phyloP scores from a whole-genome alignment of 2,329 filamentous ascomycete genomes.

The Eutypa lata region DNA sequence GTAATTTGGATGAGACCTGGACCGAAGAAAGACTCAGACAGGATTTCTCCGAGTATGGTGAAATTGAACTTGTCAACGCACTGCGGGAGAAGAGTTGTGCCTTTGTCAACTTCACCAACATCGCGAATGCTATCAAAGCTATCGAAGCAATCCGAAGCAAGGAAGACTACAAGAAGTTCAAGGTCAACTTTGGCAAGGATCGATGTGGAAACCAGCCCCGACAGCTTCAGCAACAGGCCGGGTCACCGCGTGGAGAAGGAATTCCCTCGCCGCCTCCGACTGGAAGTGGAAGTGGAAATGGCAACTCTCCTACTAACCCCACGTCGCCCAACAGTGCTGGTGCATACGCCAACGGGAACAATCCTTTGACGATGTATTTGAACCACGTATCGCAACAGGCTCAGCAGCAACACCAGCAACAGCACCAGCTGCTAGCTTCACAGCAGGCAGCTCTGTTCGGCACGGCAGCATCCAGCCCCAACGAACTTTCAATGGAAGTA shows the following conservation, averaged over 20 bases:
- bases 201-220: slow-evolving; percentile 94
- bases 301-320: slow-evolving; percentile 52
- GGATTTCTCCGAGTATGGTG: slow-evolving; percentile 95
- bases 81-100: slow-evolving; percentile 98
- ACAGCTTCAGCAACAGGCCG: slow-evolving; percentile 68
- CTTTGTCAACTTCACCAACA: slow-evolving; percentile 99
- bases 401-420: slow-evolving; percentile 72
- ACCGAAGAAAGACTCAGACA: slow-evolving; percentile 92
- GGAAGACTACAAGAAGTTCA: slow-evolving; percentile 97
- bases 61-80: slow-evolving; percentile 96
- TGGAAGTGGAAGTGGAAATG: slow-evolving; percentile 60
- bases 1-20: slow-evolving; percentile 96
- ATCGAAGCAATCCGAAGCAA: slow-evolving; percentile 93
- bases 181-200: slow-evolving; percentile 99
- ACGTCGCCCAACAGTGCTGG: slow-evolving; percentile 54
- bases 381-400: slow-evolving; percentile 75
- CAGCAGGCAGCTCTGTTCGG: slow-evolving; percentile 83
- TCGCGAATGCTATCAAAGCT: slow-evolving; percentile 98
- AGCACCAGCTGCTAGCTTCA: slow-evolving; percentile 66
- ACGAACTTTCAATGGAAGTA: slow-evolving; percentile 55
- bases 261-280: slow-evolving; percentile 51
- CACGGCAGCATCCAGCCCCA: slow-evolving; percentile 60
- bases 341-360: slow-evolving; percentile 78
- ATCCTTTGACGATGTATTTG: slow-evolving; percentile 90
- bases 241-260: slow-evolving; percentile 65